Evolutionary conservation across 75 land plant genomes (phyloP), one percentile per base, ranked within the genome.

Genomic region (Ceratopteris richardii): DNA sequence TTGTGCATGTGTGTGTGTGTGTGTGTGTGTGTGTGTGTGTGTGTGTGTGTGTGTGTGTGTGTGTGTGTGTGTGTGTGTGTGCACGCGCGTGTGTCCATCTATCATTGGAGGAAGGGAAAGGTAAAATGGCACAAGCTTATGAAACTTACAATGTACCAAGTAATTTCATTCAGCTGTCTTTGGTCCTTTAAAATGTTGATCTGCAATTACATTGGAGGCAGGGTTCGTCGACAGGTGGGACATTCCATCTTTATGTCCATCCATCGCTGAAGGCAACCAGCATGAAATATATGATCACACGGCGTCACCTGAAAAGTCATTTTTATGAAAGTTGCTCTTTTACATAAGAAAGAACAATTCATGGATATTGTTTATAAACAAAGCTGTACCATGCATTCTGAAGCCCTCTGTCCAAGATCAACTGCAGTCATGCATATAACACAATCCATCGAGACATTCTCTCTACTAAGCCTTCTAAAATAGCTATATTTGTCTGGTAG

Each of bases 171-270:
- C n/a, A n/a, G n/a, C n/a, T n/a, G n/a, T n/a, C n/a, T n/a, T n/a
- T n/a, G n/a, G n/a, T n/a, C n/a, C n/a, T n/a, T n/a, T n/a, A n/a
- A 40, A 9, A 40, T 40, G 9, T 9, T 62, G 9, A 40, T 18
- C 24, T 1, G 20, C 2, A 9, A 20, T 61, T 77, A 93, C 50
- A 88, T 80, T 9, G 98, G 96, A 48, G 98, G 98, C 24, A 93
- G 74, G 2, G 96, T 67, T 31, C 90, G 85, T 23, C 96, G 87
- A 58, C 98, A 93, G 20, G 98, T 89, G 20, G 98, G 98, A 68
- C 98, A 93, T 66, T 93, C 96, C 98, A 93, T 89, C 65, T 93
- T 93, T 37, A 93, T 82, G 60, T 93, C 98, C 98, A 93, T 93
- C 98, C 98, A 93, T 62, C 96, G 73, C 78, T 93, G 98, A 52